Percentiles rank a stretch among this genome's conserved stretches.
Conservation (phyloP, 1,284 basidiomycete genomes). For the Spongiforma sp. region DNA sequence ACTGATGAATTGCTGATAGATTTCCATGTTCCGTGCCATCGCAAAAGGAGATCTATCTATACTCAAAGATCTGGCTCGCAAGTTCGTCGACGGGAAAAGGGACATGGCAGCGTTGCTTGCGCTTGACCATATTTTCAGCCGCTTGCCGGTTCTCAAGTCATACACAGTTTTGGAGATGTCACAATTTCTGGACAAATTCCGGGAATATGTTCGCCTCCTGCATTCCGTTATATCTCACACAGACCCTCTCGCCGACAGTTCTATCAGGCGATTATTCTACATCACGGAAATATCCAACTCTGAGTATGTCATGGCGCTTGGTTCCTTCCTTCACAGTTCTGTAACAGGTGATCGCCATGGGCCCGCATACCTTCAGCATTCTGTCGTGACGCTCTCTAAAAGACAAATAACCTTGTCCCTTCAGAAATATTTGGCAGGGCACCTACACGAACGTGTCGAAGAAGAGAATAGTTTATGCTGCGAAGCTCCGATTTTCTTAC, state of each 20-base stretch:
- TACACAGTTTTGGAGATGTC: conserved; percentile 33
- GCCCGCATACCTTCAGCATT: background rate
- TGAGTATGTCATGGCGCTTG: conserved; percentile 31
- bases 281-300: conserved; percentile 37
- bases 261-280: conserved; percentile 45
- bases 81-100: conserved; percentile 14
- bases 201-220: conserved; percentile 43
- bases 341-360: conserved; percentile 10
- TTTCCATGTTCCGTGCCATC: conserved; percentile 34
- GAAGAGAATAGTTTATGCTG: conserved; percentile 43
- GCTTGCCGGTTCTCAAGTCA: conserved; percentile 17
- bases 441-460: conserved; percentile 38
- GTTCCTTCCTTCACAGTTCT: conserved; percentile 32
- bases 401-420: conserved; percentile 10
- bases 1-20: conserved; percentile 10
- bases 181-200: conserved; percentile 40
- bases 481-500: conserved; percentile 40
- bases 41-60: conserved; percentile 5
- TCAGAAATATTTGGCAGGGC: conserved; percentile 30
- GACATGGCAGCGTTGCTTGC: conserved; percentile 27
- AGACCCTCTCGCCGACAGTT: conserved; percentile 31
- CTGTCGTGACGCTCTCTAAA: conserved; percentile 8
- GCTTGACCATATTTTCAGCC: conserved; percentile 31
- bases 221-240: conserved; percentile 29
- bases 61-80: conserved; percentile 17